A percentile compares a stretch with the other conserved stretches of the same genome.
These are phyloP conservation scores for Fraxinus cuspidata DNA, from an alignment of 257 asterid species.

Conservation along the genomic window DNA sequence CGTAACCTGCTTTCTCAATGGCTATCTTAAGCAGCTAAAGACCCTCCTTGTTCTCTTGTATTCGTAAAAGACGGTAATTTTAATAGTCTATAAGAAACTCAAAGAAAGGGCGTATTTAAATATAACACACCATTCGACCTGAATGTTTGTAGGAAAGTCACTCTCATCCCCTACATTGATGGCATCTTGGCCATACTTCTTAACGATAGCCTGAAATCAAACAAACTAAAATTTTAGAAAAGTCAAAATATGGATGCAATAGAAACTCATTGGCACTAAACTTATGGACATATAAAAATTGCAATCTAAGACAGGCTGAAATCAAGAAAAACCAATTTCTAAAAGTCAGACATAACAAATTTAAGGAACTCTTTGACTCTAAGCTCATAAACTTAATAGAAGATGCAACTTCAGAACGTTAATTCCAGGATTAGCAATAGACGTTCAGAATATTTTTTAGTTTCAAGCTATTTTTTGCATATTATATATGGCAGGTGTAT, in stretches of 20 bases:
- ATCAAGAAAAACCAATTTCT: neutral
- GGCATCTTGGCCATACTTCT: too few relatives aligned
- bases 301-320: neutral
- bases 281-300: conserved; percentile 32
- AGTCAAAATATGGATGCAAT: too few relatives aligned
- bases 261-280: too few relatives aligned
- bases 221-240: too few relatives aligned
- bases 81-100: conserved; percentile 16
- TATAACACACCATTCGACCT: conserved; percentile 21
- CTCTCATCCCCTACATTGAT: too few relatives aligned
- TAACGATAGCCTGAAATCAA: too few relatives aligned
- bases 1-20: conserved; percentile 89
- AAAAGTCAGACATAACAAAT: conserved; percentile 7
- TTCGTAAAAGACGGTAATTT: neutral
- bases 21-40: conserved; percentile 96
- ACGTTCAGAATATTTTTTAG: too few relatives aligned
- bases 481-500: too few relatives aligned
- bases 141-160: too few relatives aligned
- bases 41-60: conserved; percentile 95
- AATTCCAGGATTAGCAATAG: neutral
- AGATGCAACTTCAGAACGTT: neutral
- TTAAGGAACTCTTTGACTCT: neutral
- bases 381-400: too few relatives aligned
- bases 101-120: conserved; percentile 8
- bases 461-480: too few relatives aligned